A percentile compares a stretch with the other conserved stretches of the same genome.
These are phyloP conservation scores for Alisma plantagoaquatica DNA, from an alignment of 106 monocot species.

Conservation along the genomic window DNA sequence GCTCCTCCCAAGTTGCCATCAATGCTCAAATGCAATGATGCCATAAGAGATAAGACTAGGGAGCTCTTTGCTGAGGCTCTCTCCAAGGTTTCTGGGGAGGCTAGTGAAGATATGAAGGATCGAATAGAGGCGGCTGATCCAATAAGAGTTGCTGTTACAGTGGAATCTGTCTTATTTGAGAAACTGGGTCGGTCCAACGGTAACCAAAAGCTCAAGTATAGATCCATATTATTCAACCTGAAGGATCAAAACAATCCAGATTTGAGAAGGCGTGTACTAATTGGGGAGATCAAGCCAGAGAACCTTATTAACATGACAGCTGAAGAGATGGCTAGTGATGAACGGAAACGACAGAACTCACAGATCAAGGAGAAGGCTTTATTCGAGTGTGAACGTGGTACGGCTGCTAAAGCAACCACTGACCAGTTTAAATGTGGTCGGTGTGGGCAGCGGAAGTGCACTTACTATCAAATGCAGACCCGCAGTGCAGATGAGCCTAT, in stretches of 20 bases:
- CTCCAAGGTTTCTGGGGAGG: conserved; percentile 50
- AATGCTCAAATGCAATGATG: conserved; percentile 65
- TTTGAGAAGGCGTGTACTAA: conserved; percentile 75
- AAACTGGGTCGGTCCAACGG: conserved; percentile 62
- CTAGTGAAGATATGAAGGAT: conserved; percentile 32
- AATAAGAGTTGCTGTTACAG: conserved; percentile 54
- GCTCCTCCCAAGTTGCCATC: conserved; percentile 46
- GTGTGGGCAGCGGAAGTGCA: conserved; percentile 65
- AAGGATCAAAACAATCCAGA: conserved; percentile 87
- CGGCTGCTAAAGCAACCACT: conserved; percentile 70
- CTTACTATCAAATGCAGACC: conserved; percentile 66
- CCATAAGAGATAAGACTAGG: conserved; percentile 50
- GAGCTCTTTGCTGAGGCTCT: conserved; percentile 75
- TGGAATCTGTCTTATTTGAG: conserved; percentile 71
- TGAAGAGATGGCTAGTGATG: conserved; percentile 97
- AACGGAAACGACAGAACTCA: conserved; percentile 50
- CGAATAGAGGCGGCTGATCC: conserved; percentile 68
- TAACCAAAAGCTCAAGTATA: conserved; percentile 58
- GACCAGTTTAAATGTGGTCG: conserved; percentile 91
- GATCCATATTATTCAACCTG: conserved; percentile 91
- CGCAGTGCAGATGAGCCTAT: conserved; percentile 64
- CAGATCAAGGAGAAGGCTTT: conserved; percentile 90
- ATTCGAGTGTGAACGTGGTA: conserved; percentile 66
- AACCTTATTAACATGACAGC: conserved; percentile 38
- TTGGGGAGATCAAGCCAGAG: conserved; percentile 57